Evolutionary conservation across 306 rosid species (phyloP), one percentile per base, ranked within the genome.

Genomic region (Glycine soja): DNA sequence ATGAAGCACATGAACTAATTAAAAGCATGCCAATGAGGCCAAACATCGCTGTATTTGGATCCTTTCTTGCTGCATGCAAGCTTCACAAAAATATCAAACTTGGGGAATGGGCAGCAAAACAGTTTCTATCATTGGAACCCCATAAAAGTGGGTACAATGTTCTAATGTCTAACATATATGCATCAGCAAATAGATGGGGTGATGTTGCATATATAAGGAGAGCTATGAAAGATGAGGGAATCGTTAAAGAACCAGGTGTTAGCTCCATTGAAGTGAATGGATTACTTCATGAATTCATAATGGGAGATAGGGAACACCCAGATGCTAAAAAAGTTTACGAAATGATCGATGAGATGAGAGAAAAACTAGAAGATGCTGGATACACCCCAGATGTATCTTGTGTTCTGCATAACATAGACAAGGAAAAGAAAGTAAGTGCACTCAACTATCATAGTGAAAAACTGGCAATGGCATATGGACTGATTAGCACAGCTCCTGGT

Each of bases 401-500:
- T 8, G 90, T 90, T 58, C 82, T 87, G 72, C 71, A 72, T 80
- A 87, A 88, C 62, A 80, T 85, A 34, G 91, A 86, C 13, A 90
- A 45, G 70, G 90, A 92, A 80, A 90, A 87, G 75, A 92, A 92
- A 72, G 97, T 88, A 79, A 84, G 74, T 9, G 79, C 84, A 4
- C 83, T 91, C 0, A 84, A 74, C 52, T 88, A 85, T 74, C 93
- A 91, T 16, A 90, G 97, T 61, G 97, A 89, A 74, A 91, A 84
- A 80, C 78, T 91, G 58, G 97, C 97, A 11, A 84, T 85, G 88
- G 97, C 97, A n/a, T 91, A 88, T 72, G 93, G 97, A 4, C 90
- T 90, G 15, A 85, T 91, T 70, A 80, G 87, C 69, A 87, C 92
- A 9, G 81, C 80, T 58, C 84, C 88, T 0, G 87, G 91, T 67